phyloP scores from a whole-genome alignment of 257 asterid genomes.

The Perilla frutescens region DNA sequence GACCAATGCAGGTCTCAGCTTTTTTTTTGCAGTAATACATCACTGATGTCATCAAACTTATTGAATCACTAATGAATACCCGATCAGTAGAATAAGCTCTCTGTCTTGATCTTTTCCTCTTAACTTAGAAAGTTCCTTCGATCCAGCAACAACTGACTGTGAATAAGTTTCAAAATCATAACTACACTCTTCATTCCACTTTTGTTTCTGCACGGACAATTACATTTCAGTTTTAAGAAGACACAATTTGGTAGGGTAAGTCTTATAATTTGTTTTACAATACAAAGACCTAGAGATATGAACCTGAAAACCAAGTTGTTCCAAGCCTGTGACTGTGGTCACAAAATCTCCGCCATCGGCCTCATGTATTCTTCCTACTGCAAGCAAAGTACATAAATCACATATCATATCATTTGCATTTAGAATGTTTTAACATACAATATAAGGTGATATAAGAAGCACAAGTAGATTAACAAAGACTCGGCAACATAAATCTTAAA shows the following conservation, averaged over 20 bases:
- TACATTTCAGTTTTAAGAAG: constrained; percentile 21
- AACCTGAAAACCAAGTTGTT: constrained; percentile 50
- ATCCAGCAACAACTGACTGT: no score
- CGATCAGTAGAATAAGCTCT: constrained; percentile 60
- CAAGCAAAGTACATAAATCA: constrained; percentile 30
- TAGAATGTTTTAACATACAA: constrained; percentile 13
- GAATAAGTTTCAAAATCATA: no score
- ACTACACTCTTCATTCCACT: no score
- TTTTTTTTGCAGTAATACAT: not conserved
- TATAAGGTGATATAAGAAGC: constrained; percentile 13
- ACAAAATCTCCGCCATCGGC: constrained; percentile 41
- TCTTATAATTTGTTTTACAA: not conserved
- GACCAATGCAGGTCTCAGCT: no score
- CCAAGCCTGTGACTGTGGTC: constrained; percentile 42
- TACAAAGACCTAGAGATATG: constrained; percentile 15
- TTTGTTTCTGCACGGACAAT: constrained; percentile 48
- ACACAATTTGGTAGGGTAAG: constrained; percentile 22
- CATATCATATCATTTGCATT: constrained; percentile 5
- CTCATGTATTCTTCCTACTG: constrained; percentile 45
- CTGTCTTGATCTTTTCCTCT: constrained; percentile 48
- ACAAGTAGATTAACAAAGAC: not conserved
- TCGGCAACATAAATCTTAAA: constrained; percentile 7
- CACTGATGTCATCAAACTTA: not conserved
- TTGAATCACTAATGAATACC: constrained; percentile 47
- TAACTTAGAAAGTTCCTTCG: no score